Percentiles rank a stretch among this genome's conserved stretches.
phyloP scores from a whole-genome alignment of 78 protist species.

The Dictyostelium capitatum region DNA sequence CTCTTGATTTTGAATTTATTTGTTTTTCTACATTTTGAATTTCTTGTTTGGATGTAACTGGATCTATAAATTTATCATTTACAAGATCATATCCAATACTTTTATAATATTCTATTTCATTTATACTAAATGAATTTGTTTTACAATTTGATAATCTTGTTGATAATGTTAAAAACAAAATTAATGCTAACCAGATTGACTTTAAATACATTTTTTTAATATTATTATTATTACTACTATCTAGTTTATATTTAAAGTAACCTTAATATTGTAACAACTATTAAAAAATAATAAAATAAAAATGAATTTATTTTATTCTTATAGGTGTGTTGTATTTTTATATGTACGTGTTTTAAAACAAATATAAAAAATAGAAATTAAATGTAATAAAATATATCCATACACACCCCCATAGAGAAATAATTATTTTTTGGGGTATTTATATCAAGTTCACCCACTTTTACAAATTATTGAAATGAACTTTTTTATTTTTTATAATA shows the following conservation, averaged over 20 bases:
- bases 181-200: not conserved
- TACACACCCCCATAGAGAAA: not conserved
- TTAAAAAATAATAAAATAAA: no score
- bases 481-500: no score
- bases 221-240: no score
- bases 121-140: no score
- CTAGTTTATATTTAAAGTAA: no score
- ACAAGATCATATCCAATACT: not conserved
- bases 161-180: no score
- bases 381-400: not conserved
- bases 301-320: not conserved
- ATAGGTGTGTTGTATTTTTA: not conserved
- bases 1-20: not conserved
- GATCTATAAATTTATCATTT: not conserved
- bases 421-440: no score
- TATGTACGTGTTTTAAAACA: not conserved
- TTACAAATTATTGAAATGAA: not conserved
- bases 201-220: not conserved
- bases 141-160: no score
- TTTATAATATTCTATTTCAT: conserved; percentile 8
- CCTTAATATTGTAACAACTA: no score
- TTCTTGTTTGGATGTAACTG: not conserved
- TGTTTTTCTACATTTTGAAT: not conserved
- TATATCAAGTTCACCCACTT: conserved; percentile 1
- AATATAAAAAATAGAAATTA: not conserved